Base-by-base conservation (phyloP, 257 asterid species). In the Haberlea rhodopensis region DNA sequence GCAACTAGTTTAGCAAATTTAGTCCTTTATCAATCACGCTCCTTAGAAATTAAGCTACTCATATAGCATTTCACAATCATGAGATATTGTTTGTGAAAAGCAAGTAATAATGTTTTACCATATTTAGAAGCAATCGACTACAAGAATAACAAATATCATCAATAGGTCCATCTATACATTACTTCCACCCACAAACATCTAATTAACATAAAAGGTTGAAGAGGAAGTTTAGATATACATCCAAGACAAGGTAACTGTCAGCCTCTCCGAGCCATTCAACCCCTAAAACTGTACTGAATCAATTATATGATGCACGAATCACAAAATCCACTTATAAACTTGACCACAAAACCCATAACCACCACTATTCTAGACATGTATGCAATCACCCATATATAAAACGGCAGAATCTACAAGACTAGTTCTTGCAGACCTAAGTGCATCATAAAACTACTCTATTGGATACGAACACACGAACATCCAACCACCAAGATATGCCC, bases 371-470 rank as follows among this genome's bases (percentile, higher is more conserved):
- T 2, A 62, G 46, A 46, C 7, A 45, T n/a, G 3, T 18, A 23
- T 15, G 25, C 23, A 26, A 27, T 19, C 48, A 53, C 29, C 51
- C 15, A 60, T 69, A 8, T 9, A 7, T 19, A 27, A 54, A 37
- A 57, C 57, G 8, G 15, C 25, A 20, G 49, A 28, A 8, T 26
- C 34, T 31, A 46, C 65, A 28, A 28, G 32, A 28, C 21, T 8
- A 40, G 26, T 31, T 53, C 22, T 52, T 5, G 45, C 25, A 40
- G 61, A 53, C 10, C 71, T 23, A 71, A 46, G 71, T 32, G 65
- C 60, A 52, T 28, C 26, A 20, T 32, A 32, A 21, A 28, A 28
- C 5, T 28, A 28, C 32, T 28, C 5, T 5, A 28, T 6, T 28
- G 32, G 32, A 28, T 5, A 28, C 32, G 5, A 28, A 28, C 32